Evolutionary conservation across 1,284 basidiomycete species (phyloP), one percentile per base, ranked within the genome.

Genomic region (Wallemia ichthyophaga): DNA sequence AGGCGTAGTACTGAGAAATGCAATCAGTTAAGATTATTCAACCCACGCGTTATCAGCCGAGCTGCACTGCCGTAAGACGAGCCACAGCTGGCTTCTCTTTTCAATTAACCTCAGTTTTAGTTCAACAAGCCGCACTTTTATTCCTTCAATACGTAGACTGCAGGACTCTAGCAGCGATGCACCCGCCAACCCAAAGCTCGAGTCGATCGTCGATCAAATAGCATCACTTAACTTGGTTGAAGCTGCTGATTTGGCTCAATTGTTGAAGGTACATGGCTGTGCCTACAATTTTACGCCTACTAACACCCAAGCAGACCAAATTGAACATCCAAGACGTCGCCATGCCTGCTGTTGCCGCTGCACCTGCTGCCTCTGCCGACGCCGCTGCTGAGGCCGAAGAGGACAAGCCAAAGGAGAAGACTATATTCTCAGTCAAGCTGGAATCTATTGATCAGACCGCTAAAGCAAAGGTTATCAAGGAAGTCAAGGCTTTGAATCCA

Each of bases 371-470:
- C 1, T 63, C 11, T 19, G 72, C 76, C 1, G 71, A 77, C 1
- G 75, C 78, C 21, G 73, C 76, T 23, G 74, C 73, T 13, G 73
- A 77, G 2, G 74, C 72, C 25, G 75, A 77, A 25, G 68, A 87
- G 78, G 89, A 91, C 70, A 94, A 94, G 71, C 91, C 91, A 58
- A 96, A 95, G 74, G 94, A 98, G 73, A 98, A 98, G 80, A 94
- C 91, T 7, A 78, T 92, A 54, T 98, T 99, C 74, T 92, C 82
- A 65, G 81, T 96, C 67, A 92, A 82, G 71, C 77, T 96, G 55
- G 85, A 89, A 68, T 86, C 86, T 61, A 91, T 95, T 66, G 88
- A 92, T 63, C 78, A 86, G 1, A 73, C 78, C 23, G 76, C 84
- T 61, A 96, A 99, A 72, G 86, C 94, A 53, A 99, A 99, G 75